These are phyloP conservation scores for Biscogniauxia marginata DNA, from an alignment of 2,329 filamentous ascomycete genomes.

Conservation along the genomic window DNA sequence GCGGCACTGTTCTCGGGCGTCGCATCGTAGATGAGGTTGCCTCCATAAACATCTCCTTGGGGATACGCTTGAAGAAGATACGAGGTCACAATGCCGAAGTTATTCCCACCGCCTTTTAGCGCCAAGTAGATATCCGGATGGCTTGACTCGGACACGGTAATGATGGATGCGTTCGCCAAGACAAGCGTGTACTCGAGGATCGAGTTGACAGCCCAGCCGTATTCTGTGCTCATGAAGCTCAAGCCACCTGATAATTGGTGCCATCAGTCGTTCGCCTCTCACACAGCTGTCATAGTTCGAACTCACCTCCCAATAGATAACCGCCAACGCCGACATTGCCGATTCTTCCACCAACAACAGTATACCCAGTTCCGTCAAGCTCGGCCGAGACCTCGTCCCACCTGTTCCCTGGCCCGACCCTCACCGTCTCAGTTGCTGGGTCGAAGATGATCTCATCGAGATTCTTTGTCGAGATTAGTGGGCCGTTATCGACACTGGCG, in stretches of 20 bases:
- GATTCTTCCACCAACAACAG: slow-evolving; percentile 44
- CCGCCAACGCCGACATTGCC: slow-evolving; percentile 49
- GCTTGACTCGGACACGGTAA: slow-evolving; percentile 41
- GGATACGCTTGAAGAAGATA: slow-evolving; percentile 44
- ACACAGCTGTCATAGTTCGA: slow-evolving; percentile 44
- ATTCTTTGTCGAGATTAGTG: slow-evolving; percentile 48
- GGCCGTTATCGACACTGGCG: slow-evolving; percentile 48
- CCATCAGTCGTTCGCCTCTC: slow-evolving; percentile 36
- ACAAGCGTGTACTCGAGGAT: slow-evolving; percentile 52
- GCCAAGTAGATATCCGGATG: slow-evolving; percentile 52
- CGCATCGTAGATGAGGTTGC: slow-evolving; percentile 39
- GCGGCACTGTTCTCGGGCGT: slow-evolving; percentile 29
- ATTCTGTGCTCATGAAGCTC: slow-evolving; percentile 50
- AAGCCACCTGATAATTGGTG: slow-evolving; percentile 42
- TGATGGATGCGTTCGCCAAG: slow-evolving; percentile 46
- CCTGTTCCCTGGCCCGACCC: slow-evolving; percentile 45
- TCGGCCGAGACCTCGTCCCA: slow-evolving; percentile 41
- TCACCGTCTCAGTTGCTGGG: slow-evolving; percentile 35
- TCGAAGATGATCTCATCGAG: slow-evolving; percentile 42
- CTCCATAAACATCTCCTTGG: slow-evolving; percentile 43
- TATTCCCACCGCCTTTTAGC: slow-evolving; percentile 56
- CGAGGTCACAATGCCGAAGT: slow-evolving; percentile 51
- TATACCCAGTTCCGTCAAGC: slow-evolving; percentile 42
- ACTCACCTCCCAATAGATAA: slow-evolving; percentile 53
- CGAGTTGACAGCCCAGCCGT: slow-evolving; percentile 51